phyloP scores from a whole-genome alignment of 192 early-diverging fungal species.

The Coemansia sp. region DNA sequence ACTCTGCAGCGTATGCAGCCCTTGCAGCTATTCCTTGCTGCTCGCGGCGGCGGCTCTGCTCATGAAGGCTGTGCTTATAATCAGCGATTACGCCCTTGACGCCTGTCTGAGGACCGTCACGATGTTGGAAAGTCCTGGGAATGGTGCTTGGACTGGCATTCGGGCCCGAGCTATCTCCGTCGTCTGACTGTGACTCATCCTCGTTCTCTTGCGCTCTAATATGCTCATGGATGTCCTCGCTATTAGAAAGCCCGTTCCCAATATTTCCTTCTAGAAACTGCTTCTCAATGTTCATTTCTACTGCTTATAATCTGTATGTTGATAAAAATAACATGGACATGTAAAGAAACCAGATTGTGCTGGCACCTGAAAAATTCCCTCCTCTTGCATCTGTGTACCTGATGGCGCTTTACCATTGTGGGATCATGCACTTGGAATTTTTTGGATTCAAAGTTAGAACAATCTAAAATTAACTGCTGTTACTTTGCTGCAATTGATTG shows the following conservation, averaged over 20 bases:
- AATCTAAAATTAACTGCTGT: too few species aligned
- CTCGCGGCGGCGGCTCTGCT: slow-evolving; percentile 10
- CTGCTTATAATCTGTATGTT: background rate
- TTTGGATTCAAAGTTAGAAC: background rate
- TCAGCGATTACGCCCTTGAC: slow-evolving; percentile 50
- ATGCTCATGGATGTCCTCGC: background rate
- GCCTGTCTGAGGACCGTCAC: slow-evolving; percentile 47
- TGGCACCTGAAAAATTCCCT: background rate
- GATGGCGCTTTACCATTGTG: background rate
- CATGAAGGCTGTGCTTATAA: slow-evolving; percentile 26
- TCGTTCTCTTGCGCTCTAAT: background rate
- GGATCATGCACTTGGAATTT: background rate
- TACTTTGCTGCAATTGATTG: too few species aligned
- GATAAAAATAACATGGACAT: background rate
- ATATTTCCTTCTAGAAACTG: background rate
- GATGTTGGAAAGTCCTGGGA: slow-evolving; percentile 2
- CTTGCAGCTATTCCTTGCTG: slow-evolving; percentile 1
- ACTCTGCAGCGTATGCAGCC: slow-evolving; percentile 10
- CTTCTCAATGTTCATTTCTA: slow-evolving; percentile 1
- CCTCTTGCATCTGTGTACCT: too few species aligned
- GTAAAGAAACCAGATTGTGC: background rate
- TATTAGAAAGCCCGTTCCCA: too few species aligned
- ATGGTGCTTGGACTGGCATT: background rate
- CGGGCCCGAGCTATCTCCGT: background rate
- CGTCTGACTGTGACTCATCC: slow-evolving; percentile 7